phyloP scores from a whole-genome alignment of 805 yeast species.

The Saccharomycopsis capsularis region DNA sequence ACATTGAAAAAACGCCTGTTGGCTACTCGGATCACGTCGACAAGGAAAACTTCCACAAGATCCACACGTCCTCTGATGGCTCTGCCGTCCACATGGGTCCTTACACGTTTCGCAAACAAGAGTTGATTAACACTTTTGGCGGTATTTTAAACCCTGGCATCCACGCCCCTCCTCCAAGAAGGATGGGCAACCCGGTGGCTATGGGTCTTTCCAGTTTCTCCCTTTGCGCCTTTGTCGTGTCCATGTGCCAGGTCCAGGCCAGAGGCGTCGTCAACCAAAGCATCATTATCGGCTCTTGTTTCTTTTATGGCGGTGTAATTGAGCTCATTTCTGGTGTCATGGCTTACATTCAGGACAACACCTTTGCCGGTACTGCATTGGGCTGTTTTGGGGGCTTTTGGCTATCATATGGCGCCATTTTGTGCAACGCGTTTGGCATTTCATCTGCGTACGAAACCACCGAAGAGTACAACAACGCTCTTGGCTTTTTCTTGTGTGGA shows the following conservation, averaged over 20 bases:
- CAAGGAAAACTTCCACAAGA: slow-evolving; percentile 6
- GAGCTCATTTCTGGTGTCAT: slow-evolving; percentile 59
- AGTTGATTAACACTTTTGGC: slow-evolving; percentile 51
- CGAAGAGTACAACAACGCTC: slow-evolving; percentile 38
- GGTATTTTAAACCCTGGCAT: slow-evolving; percentile 44
- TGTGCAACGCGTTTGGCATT: slow-evolving; percentile 54
- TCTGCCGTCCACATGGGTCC: slow-evolving; percentile 27
- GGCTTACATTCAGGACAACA: slow-evolving; percentile 56
- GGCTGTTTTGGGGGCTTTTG: slow-evolving; percentile 64
- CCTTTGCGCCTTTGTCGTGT: slow-evolving; percentile 51
- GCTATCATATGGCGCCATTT: slow-evolving; percentile 56
- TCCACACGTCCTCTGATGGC: slow-evolving; percentile 18
- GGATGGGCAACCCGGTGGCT: slow-evolving; percentile 61
- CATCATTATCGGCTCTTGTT: slow-evolving; percentile 48
- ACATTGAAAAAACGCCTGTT: slow-evolving; percentile 16
- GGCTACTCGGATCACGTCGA: slow-evolving; percentile 2
- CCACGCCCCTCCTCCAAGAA: slow-evolving; percentile 23
- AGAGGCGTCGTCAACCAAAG: slow-evolving; percentile 44
- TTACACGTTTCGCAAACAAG: slow-evolving; percentile 35
- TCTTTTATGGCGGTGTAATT: slow-evolving; percentile 56
- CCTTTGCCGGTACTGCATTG: slow-evolving; percentile 62
- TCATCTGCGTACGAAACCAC: slow-evolving; percentile 40
- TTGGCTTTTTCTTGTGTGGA: slow-evolving; percentile 53
- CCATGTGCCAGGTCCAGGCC: slow-evolving; percentile 48
- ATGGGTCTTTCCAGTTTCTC: slow-evolving; percentile 57